Evolutionary conservation across 164 flowering plant species (phyloP).

Genomic region (Annona cherimola): DNA sequence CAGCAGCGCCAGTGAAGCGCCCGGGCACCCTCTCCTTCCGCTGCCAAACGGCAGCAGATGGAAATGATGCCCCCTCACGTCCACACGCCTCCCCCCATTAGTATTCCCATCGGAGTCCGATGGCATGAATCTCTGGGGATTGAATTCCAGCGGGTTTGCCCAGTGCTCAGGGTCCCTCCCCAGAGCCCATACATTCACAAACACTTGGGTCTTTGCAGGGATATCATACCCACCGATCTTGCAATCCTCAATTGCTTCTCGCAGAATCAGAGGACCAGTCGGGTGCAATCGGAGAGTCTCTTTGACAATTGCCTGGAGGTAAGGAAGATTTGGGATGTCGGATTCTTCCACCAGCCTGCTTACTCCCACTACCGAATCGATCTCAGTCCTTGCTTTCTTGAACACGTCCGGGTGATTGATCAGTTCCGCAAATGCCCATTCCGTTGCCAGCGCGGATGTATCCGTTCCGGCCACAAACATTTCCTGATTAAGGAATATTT

Average conservation of each 20-base stretch:
- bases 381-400: conserved; percentile 31
- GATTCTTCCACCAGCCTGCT: conserved; percentile 35
- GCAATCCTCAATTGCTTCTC: conserved; percentile 33
- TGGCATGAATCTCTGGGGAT: conserved; percentile 51
- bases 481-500: conserved; percentile 18
- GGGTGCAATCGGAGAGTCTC: conserved; percentile 61
- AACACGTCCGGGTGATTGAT: conserved; percentile 30
- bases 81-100: neutral
- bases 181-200: conserved; percentile 53
- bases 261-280: conserved; percentile 28
- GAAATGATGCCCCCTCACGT: conserved; percentile 38
- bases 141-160: conserved; percentile 46
- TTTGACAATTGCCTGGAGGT: conserved; percentile 43
- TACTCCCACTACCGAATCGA: conserved; percentile 34
- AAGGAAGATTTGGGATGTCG: conserved; percentile 34
- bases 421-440: conserved; percentile 49
- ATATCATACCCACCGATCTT: conserved; percentile 35
- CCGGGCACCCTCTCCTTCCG: conserved; percentile 57
- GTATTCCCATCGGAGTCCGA: conserved; percentile 16
- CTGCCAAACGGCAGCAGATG: conserved; percentile 47
- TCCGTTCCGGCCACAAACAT: conserved; percentile 41
- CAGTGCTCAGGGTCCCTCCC: conserved; percentile 51
- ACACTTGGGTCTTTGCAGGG: conserved; percentile 35
- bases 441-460: conserved; percentile 31
- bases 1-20: conserved; percentile 29